A percentile compares a stretch with the other conserved stretches of the same genome.
Evolutionary conservation across 257 asterid genomes (phyloP).

Genomic region (Salvia rosmarinus): DNA sequence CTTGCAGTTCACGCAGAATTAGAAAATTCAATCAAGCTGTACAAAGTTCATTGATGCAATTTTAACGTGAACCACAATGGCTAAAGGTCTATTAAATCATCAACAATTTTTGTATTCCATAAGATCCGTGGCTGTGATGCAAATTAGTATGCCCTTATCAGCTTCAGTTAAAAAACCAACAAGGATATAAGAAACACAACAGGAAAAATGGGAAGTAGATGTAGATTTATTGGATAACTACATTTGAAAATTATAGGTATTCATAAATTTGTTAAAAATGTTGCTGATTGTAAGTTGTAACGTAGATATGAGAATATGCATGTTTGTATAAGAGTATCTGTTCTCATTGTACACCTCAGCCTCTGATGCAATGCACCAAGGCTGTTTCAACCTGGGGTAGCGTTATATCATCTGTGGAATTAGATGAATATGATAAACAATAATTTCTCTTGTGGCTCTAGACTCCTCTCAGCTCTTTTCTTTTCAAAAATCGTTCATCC

Average conservation of each 20-base stretch:
- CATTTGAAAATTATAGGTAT: constrained; percentile 2
- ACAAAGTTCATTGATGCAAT: constrained; percentile 6
- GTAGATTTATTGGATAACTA: constrained; percentile 11
- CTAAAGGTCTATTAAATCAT: background rate
- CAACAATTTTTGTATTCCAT: background rate
- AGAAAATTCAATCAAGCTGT: constrained; percentile 10
- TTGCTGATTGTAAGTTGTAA: constrained; percentile 3
- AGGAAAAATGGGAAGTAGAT: constrained; percentile 5
- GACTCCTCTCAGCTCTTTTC: background rate
- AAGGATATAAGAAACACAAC: background rate
- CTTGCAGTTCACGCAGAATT: background rate
- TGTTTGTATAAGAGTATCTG: background rate
- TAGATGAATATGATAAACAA: constrained; percentile 9
- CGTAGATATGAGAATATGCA: constrained; percentile 7
- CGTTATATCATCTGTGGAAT: constrained; percentile 15
- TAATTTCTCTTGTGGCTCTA: constrained; percentile 2
- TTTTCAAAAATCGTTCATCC: constrained; percentile 3
- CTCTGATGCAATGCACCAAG: constrained; percentile 10
- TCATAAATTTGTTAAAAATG: constrained; percentile 17
- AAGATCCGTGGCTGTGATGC: background rate
- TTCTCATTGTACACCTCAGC: constrained; percentile 5
- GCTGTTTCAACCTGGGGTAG: constrained; percentile 8
- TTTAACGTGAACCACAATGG: background rate
- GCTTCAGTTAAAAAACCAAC: constrained; percentile 6
- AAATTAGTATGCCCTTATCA: background rate